Percentiles rank a stretch among this genome's conserved stretches.
phyloP scores from a whole-genome alignment of 164 flowering plant genomes.

The Magnolia changhungtana region DNA sequence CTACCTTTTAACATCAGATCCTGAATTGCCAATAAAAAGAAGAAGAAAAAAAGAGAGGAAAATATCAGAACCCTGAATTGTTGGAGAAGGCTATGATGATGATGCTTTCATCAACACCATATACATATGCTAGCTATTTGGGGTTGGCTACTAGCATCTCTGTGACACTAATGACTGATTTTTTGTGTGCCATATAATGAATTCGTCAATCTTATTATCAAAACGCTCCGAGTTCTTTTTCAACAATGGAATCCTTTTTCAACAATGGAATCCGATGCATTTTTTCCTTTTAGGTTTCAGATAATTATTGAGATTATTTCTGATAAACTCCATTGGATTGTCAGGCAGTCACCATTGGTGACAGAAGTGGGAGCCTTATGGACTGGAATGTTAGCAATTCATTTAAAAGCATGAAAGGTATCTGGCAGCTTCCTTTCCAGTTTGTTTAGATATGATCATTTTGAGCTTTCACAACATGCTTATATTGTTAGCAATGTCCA shows the following conservation, averaged over 20 bases:
- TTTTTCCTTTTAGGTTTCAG: background rate
- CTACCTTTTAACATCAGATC: too few species aligned
- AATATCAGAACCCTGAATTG: too few species aligned
- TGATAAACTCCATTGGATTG: constrained; percentile 7
- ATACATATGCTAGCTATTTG: background rate
- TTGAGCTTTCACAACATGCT: background rate
- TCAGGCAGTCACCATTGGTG: constrained; percentile 32
- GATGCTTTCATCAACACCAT: background rate
- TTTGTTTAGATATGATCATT: background rate
- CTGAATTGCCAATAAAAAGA: too few species aligned
- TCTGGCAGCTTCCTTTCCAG: background rate
- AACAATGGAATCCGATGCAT: background rate
- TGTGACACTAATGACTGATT: background rate
- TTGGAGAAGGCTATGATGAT: background rate
- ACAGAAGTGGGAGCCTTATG: constrained; percentile 39
- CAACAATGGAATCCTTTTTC: background rate
- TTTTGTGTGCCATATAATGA: background rate
- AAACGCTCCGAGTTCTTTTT: background rate
- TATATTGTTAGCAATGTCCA: background rate
- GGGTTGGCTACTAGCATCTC: background rate
- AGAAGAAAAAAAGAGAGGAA: too few species aligned
- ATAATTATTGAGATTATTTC: constrained; percentile 2
- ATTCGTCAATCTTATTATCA: background rate
- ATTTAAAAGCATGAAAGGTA: constrained; percentile 61
- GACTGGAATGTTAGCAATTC: constrained; percentile 69